Base-by-base conservation (phyloP, 768 basidiomycete genomes). In the Trametopsis cervina region DNA sequence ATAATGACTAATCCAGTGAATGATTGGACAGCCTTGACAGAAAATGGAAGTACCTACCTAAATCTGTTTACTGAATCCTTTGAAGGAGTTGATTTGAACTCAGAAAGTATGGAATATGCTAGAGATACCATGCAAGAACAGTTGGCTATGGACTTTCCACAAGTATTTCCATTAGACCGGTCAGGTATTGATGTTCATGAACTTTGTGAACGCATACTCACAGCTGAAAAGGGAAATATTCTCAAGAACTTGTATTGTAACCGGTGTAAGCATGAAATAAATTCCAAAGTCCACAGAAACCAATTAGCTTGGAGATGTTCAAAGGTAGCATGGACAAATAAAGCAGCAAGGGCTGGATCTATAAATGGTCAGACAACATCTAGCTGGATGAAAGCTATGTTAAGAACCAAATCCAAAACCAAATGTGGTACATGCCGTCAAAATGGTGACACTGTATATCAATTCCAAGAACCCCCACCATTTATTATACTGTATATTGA, bases 231-330 rank as follows among this genome's bases (percentile, higher is more conserved):
- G 15, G 7, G 9, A 7, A 7, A 7, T 7, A 33, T 15, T 7
- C 15, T 33, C 9, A 33, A 33, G 15, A 15, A 7, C 15, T 33
- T 15, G 15, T 33, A 33, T 15, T 33, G 29, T 33, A 33, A 33
- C 15, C 7, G 15, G 15, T 33, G 29, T 15, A 33, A 33, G 15
- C 15, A 33, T 33, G 29, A 33, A 33, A 33, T 33, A 33, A 33
- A 54, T 43, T 54, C 55, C 0, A 54, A 53, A 11, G 15, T 33
- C 29, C 15, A 15, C 29, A 33, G 15, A 15, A 33, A 7, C 29
- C 15, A 33, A 7, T 33, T n/a, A n/a, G 54, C 57, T 72, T 64
- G 0, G 63, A 53, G n/a, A 48, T 52, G 37, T 33, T 7, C 29
- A 33, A 33, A 33, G 15, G 29, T 33, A 33, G 29, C 29, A n/a